These are phyloP conservation scores for Aspergillus bertholletiae DNA, from an alignment of 495 filamentous ascomycete genomes.

Conservation along the genomic window DNA sequence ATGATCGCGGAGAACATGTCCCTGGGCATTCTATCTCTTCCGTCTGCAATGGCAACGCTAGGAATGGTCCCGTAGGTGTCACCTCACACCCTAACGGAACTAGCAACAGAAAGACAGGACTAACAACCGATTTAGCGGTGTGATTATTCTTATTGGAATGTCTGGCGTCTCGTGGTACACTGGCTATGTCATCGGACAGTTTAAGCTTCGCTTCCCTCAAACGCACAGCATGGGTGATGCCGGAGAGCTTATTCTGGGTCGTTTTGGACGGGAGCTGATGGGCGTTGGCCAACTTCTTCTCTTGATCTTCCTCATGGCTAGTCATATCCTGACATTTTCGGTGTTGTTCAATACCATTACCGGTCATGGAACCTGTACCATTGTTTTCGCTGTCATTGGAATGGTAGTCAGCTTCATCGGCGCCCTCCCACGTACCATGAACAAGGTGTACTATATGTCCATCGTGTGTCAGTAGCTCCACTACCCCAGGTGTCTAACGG, in stretches of 20 bases:
- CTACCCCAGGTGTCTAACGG: not conserved
- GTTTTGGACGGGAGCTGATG: slow-evolving; percentile 59
- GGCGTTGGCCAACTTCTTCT: slow-evolving; percentile 60
- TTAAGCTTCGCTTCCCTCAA: slow-evolving; percentile 36
- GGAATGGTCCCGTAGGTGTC: slow-evolving; percentile 52
- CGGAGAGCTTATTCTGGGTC: slow-evolving; percentile 62
- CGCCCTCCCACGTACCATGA: slow-evolving; percentile 62
- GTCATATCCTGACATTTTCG: slow-evolving; percentile 64
- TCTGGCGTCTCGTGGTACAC: slow-evolving; percentile 61
- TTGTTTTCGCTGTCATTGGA: slow-evolving; percentile 64
- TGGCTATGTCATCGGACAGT: slow-evolving; percentile 34
- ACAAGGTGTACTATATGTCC: slow-evolving; percentile 55
- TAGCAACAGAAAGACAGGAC: not conserved
- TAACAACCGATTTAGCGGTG: slow-evolving; percentile 13
- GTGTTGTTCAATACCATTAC: slow-evolving; percentile 66
- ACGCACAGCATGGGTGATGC: slow-evolving; percentile 71
- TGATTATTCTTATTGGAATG: slow-evolving; percentile 56
- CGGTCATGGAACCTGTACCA: slow-evolving; percentile 59
- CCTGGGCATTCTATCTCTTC: slow-evolving; percentile 63
- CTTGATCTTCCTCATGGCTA: slow-evolving; percentile 69
- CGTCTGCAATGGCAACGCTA: slow-evolving; percentile 57
- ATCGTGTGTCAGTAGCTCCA: slow-evolving; percentile 44
- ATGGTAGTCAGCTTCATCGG: slow-evolving; percentile 59
- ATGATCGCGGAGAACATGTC: slow-evolving; percentile 68
- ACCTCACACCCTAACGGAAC: not conserved